Conservation (phyloP, 2,329 filamentous ascomycete species). For the Triangularia verruculosa region DNA sequence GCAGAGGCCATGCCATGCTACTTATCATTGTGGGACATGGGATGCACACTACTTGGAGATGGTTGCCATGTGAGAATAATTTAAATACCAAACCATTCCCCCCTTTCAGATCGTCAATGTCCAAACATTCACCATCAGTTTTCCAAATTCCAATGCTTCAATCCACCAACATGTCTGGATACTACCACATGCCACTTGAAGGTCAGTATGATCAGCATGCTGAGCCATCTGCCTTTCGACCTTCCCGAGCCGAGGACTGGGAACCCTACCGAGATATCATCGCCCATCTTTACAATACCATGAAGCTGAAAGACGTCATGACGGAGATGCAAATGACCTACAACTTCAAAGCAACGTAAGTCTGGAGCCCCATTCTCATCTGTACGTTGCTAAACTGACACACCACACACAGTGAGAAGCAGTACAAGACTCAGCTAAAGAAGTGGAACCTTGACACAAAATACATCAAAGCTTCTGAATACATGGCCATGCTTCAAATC, state of each 20-base stretch:
- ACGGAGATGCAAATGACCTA: conserved; percentile 33
- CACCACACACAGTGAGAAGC: conserved; percentile 27
- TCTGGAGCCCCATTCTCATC: background rate
- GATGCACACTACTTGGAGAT: background rate
- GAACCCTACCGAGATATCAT: conserved; percentile 33
- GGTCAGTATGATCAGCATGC: conserved; percentile 8
- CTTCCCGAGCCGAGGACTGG: conserved; percentile 33
- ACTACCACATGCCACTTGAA: conserved; percentile 16
- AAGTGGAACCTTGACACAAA: conserved; percentile 36
- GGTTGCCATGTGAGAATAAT: conserved; percentile 2
- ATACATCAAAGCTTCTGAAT: conserved; percentile 35
- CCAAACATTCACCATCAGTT: background rate
- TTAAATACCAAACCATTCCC: conserved; percentile 1
- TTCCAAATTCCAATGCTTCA: background rate
- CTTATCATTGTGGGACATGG: background rate
- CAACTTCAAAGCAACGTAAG: conserved; percentile 34
- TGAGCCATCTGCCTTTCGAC: conserved; percentile 23
- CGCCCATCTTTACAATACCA: conserved; percentile 31
- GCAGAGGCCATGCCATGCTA: conserved; percentile 9
- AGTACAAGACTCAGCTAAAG: conserved; percentile 36
- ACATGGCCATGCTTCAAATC: conserved; percentile 33
- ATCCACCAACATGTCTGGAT: conserved; percentile 16
- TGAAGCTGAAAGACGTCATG: conserved; percentile 39
- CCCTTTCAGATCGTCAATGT: background rate
- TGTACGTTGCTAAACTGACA: background rate